phyloP scores from a whole-genome alignment of 2,329 filamentous ascomycete species.

The Malbranchea zuffiana region DNA sequence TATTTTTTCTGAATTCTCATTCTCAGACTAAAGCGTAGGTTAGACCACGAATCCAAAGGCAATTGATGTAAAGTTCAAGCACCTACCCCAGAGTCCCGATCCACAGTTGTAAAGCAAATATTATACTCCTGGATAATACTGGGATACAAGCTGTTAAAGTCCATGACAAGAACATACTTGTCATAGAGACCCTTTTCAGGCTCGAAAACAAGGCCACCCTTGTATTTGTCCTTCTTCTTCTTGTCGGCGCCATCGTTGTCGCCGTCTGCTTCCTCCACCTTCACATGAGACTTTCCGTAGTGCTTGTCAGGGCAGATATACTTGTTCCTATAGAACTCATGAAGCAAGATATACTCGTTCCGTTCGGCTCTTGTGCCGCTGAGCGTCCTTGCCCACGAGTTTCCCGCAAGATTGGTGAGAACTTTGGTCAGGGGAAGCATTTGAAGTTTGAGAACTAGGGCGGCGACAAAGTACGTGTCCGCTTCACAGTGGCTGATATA shows the following conservation, averaged over 20 bases:
- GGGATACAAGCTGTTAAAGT: slow-evolving; percentile 98
- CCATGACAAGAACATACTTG: slow-evolving; percentile 98
- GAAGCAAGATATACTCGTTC: slow-evolving; percentile 97
- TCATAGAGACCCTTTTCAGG: slow-evolving; percentile 96
- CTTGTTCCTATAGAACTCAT: slow-evolving; percentile 93
- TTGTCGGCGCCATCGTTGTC: slow-evolving; percentile 58
- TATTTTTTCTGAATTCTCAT: slow-evolving; percentile 74
- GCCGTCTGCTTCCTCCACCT: slow-evolving; percentile 58
- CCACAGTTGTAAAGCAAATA: slow-evolving; percentile 97
- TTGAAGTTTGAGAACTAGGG: slow-evolving; percentile 77
- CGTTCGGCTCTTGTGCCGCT: slow-evolving; percentile 93
- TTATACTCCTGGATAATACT: slow-evolving; percentile 99
- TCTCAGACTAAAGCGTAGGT: slow-evolving; percentile 31
- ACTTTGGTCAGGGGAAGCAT: slow-evolving; percentile 91
- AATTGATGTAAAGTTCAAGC: neutral
- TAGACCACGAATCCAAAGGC: slow-evolving; percentile 7
- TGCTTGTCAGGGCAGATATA: slow-evolving; percentile 97
- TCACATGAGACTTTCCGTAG: slow-evolving; percentile 62
- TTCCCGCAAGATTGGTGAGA: slow-evolving; percentile 89
- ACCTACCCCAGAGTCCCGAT: slow-evolving; percentile 60
- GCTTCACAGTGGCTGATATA: slow-evolving; percentile 89
- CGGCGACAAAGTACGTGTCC: slow-evolving; percentile 91
- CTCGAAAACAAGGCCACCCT: slow-evolving; percentile 96
- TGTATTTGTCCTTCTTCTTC: slow-evolving; percentile 99
- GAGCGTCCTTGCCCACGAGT: slow-evolving; percentile 93